Conservation (phyloP, 805 yeast species). For the Metschnikowia kunwiensis region DNA sequence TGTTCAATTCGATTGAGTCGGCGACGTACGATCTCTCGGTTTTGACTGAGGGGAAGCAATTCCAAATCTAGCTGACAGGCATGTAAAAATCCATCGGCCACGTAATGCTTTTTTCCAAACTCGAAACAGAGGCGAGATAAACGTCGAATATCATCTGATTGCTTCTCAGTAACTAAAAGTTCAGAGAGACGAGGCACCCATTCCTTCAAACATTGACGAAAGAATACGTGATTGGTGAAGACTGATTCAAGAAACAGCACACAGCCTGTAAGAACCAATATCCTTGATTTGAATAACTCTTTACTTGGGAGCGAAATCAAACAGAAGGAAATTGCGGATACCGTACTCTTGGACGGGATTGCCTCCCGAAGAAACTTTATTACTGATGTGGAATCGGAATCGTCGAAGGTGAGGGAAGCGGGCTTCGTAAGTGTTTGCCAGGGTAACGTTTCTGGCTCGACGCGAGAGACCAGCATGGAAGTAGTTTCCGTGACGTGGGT, state of each 20-base stretch:
- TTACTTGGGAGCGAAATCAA: no score
- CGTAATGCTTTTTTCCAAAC: constrained; percentile 4
- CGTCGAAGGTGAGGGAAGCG: no score
- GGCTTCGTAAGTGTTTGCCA: no score
- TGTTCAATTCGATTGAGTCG: constrained; percentile 4
- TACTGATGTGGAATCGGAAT: no score
- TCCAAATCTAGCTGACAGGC: constrained; percentile 5
- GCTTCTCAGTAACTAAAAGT: not conserved
- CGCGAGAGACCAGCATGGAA: no score
- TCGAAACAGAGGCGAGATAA: constrained; percentile 13
- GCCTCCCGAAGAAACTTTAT: no score
- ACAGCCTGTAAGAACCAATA: not conserved
- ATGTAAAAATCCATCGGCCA: constrained; percentile 3
- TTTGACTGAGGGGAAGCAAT: not conserved
- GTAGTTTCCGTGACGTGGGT: no score
- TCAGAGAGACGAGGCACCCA: constrained; percentile 2
- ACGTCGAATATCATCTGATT: constrained; percentile 1
- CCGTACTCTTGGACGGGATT: no score
- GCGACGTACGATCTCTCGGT: not conserved
- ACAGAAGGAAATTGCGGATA: no score
- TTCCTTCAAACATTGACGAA: constrained; percentile 1
- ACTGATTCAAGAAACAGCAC: not conserved
- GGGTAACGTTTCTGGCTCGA: no score
- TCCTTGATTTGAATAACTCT: no score
- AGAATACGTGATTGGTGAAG: not conserved